These are phyloP conservation scores for Chytriomyces sp. DNA, from an alignment of 192 early-diverging fungal species.

Conservation along the genomic window DNA sequence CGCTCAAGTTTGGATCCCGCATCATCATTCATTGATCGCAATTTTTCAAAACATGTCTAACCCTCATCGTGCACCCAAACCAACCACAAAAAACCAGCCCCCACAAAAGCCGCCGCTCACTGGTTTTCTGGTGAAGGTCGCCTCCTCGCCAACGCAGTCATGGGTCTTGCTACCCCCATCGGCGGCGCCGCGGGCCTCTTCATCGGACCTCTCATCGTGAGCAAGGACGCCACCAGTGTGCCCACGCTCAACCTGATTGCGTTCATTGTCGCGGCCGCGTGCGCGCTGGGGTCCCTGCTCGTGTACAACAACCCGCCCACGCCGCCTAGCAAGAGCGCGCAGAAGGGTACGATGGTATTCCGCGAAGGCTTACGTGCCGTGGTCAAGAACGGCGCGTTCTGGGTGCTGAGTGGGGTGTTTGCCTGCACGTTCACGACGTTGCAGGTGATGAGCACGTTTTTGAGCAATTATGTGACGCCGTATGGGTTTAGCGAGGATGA, in stretches of 20 bases:
- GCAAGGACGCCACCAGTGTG: slow-evolving; percentile 1
- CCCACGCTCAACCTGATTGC: slow-evolving; percentile 15
- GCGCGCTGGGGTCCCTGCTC: slow-evolving; percentile 15
- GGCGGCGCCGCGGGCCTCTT: slow-evolving; percentile 15
- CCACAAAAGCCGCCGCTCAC: slow-evolving; percentile 29
- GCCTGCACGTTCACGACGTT: slow-evolving; percentile 13
- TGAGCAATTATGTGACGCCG: slow-evolving; percentile 31
- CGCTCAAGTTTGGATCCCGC: no score
- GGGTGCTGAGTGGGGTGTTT: slow-evolving; percentile 23
- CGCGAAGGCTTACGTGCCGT: slow-evolving; percentile 23
- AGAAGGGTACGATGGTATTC: slow-evolving; percentile 3
- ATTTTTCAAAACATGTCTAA: no score
- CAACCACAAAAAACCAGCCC: no score
- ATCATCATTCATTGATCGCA: no score
- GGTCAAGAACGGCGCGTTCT: slow-evolving; percentile 17
- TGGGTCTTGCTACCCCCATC: slow-evolving; percentile 16
- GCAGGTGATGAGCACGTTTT: slow-evolving; percentile 23
- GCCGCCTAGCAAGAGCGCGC: slow-evolving; percentile 22
- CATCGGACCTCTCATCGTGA: slow-evolving; percentile 23
- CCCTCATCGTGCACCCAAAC: no score
- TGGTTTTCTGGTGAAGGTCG: slow-evolving; percentile 37
- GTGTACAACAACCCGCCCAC: slow-evolving; percentile 30
- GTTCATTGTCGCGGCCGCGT: slow-evolving; percentile 15
- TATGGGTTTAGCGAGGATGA: slow-evolving; percentile 41
- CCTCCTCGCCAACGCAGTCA: slow-evolving; percentile 34